Conservation (phyloP, 2,329 filamentous ascomycete genomes). For the Dactylellina drechsleri region DNA sequence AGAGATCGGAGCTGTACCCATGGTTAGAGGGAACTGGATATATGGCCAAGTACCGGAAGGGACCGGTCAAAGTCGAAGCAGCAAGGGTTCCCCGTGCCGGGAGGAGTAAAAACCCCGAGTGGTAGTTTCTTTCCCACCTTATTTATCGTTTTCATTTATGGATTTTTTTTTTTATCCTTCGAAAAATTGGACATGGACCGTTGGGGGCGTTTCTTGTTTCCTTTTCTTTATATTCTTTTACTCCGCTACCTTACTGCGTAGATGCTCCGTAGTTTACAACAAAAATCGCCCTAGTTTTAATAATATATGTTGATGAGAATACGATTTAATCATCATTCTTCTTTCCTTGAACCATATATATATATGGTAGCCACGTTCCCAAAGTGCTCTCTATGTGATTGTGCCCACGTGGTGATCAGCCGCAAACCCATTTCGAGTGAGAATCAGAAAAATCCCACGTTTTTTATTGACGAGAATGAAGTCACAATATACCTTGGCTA, state of each 20-base stretch:
- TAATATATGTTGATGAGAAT: too few relatives aligned
- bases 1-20: conserved; percentile 79
- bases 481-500: too few relatives aligned
- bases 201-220: neutral
- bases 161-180: too few relatives aligned
- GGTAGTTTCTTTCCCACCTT: conserved; percentile 18
- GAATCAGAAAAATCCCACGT: neutral
- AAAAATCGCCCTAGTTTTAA: too few relatives aligned
- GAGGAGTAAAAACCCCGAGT: conserved; percentile 41
- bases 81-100: conserved; percentile 60
- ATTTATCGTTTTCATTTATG: neutral
- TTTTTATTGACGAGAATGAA: too few relatives aligned
- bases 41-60: conserved; percentile 67
- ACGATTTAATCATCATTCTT: too few relatives aligned
- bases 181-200: neutral
- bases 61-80: conserved; percentile 72
- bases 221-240: too few relatives aligned
- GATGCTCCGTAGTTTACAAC: too few relatives aligned
- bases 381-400: neutral
- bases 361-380: neutral
- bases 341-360: too few relatives aligned
- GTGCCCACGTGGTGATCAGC: neutral
- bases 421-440: conserved; percentile 4
- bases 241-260: too few relatives aligned
- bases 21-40: conserved; percentile 92